These are phyloP conservation scores for Closterium sp. DNA, from an alignment of 139 green algal genomes.

Conservation along the genomic window DNA sequence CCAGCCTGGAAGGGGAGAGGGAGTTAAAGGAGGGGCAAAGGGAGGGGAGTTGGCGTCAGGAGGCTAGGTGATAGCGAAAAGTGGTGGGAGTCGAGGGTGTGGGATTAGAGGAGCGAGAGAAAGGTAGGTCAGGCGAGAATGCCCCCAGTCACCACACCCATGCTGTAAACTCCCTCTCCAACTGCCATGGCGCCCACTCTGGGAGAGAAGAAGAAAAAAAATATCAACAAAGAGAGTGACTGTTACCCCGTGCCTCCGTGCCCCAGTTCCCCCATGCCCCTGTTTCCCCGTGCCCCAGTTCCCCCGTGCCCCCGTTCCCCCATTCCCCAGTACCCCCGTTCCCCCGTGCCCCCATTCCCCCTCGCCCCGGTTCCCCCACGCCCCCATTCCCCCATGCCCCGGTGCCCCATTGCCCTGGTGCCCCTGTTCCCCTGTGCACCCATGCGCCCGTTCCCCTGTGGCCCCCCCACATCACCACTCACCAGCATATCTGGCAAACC, in stretches of 20 bases:
- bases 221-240: too few species aligned
- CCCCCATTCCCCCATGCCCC: neutral
- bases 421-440: neutral
- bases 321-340: neutral
- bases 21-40: neutral
- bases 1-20: neutral
- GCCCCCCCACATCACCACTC: neutral
- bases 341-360: slow-evolving; percentile 26
- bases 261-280: neutral
- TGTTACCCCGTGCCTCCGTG: neutral
- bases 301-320: neutral
- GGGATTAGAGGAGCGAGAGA: neutral
- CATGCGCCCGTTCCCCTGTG: slow-evolving; percentile 35
- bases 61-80: neutral
- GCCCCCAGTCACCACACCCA: neutral
- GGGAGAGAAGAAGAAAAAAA: neutral
- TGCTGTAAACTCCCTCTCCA: slow-evolving; percentile 67
- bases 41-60: neutral
- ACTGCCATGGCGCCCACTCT: slow-evolving; percentile 75
- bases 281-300: neutral
- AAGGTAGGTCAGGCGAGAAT: neutral
- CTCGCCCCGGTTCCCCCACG: neutral
- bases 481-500: slow-evolving; percentile 63
- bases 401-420: neutral
- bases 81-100: neutral